Conservation (phyloP, 768 basidiomycete species). For the Pleurotus platypus region DNA sequence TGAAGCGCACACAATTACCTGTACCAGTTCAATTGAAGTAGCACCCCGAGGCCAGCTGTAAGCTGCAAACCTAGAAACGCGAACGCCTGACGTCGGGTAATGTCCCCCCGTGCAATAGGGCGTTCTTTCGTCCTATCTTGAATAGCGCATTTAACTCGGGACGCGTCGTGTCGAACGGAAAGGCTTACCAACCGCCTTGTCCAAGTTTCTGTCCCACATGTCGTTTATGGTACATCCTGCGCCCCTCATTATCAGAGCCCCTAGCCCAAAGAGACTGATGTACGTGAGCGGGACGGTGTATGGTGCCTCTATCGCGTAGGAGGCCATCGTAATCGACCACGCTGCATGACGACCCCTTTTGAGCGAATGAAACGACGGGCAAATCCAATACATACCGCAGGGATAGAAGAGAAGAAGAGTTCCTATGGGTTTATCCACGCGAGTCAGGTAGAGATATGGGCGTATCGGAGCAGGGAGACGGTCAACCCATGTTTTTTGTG, state of each 20-base stretch:
- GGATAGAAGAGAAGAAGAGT: constrained; percentile 90
- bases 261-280: constrained; percentile 79
- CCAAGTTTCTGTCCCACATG: constrained; percentile 94
- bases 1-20: constrained; percentile 52
- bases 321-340: constrained; percentile 98
- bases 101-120: constrained; percentile 82
- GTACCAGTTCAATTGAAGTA: constrained; percentile 93
- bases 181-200: constrained; percentile 80
- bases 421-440: constrained; percentile 96
- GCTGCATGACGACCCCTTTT: constrained; percentile 45
- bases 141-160: not conserved
- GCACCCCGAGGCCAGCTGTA: constrained; percentile 74
- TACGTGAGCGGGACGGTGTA: constrained; percentile 69
- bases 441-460: constrained; percentile 84
- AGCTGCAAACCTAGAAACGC: constrained; percentile 83
- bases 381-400: constrained; percentile 61
- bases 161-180: not conserved
- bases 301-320: constrained; percentile 72
- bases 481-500: constrained; percentile 58
- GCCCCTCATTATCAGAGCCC: constrained; percentile 93
- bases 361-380: not conserved
- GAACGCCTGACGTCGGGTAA: constrained; percentile 72
- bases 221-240: constrained; percentile 99
- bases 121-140: constrained; percentile 83
- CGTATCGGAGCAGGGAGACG: constrained; percentile 51